Evolutionary conservation across 2,329 filamentous ascomycete species (phyloP), one percentile per base, ranked within the genome.

Genomic region (Herpomyces periplanetae): DNA sequence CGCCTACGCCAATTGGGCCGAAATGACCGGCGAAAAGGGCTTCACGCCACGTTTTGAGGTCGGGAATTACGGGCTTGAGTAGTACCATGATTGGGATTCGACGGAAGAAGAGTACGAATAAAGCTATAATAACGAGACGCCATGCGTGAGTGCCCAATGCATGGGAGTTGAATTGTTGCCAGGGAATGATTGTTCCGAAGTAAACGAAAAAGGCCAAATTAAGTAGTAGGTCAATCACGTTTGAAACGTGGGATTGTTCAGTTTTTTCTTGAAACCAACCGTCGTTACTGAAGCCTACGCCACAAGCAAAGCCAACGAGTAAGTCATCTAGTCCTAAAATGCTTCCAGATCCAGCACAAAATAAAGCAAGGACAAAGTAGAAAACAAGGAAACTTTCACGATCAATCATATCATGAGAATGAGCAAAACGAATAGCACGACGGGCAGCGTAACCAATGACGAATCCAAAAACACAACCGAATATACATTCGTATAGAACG

Each of bases 241-340:
- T 91, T 37, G 75, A 91, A 5, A 96, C 80, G 36, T 91, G 80
- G 0, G 80, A 75, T 38, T 96, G 80, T 35, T 96, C 80, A 0
- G 80, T 96, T 47, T 88, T 88, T 33, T 88, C 66, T 8, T 66
- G 65, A 31, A 96, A 96, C 80, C 80, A 96, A 27, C 80, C 80
- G 34, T 96, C 80, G 37, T 96, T 96, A 29, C 73, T 88, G 45
- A 96, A 96, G 21, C 80, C 80, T n/a, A 96, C 80, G 22, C 80
- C 80, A 21, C 66, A 69, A 7, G 75, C 61, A 32, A 96, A 96
- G 15, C 80, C 80, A 15, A 96, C 68, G 3, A 96, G 52, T 19
- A 96, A 43, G 37, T 96, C 80, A 36, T 96, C 80, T 31, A 88
- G 49, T 19, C 80, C 80, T 17, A 96, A 44, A 23, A 88, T 52